A percentile compares a stretch with the other conserved stretches of the same genome.
Evolutionary conservation across 2,329 filamentous ascomycete genomes (phyloP).

Genomic region (Pleomassaria siparia): DNA sequence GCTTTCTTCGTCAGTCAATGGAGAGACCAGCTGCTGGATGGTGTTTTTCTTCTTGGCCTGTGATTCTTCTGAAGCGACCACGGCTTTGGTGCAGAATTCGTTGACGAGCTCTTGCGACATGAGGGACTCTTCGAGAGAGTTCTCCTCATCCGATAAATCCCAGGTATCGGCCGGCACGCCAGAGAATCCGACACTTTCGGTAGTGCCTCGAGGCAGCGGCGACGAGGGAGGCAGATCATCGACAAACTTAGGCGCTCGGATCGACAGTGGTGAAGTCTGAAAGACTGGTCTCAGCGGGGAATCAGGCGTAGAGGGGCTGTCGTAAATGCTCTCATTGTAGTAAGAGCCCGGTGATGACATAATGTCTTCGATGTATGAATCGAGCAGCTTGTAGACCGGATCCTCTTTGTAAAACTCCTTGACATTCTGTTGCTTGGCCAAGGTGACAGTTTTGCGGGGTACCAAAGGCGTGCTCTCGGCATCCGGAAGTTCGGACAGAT

Average conservation of each 20-base stretch:
- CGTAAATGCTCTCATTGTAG: no score
- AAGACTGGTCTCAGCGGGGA: no score
- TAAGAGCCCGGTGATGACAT: neutral
- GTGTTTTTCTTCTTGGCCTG: no score
- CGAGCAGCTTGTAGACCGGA: neutral
- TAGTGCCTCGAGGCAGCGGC: neutral
- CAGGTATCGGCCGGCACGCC: neutral
- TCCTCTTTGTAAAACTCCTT: conserved; percentile 1
- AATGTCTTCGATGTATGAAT: neutral
- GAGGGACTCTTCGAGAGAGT: neutral
- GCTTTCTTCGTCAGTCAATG: conserved; percentile 12
- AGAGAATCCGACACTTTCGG: neutral
- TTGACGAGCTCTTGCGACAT: neutral
- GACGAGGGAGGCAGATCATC: neutral
- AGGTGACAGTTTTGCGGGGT: neutral
- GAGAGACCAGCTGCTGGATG: neutral
- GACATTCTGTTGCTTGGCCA: neutral
- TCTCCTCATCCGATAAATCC: neutral
- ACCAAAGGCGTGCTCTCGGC: no score
- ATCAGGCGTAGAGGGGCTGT: no score
- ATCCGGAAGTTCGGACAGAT: conserved; percentile 1
- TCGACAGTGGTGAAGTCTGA: no score
- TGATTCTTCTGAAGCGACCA: neutral
- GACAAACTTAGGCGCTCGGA: no score
- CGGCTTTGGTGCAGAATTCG: neutral